Evolutionary conservation across 1,139 yeast species (phyloP).

Genomic region (Pichia norvegensis): DNA sequence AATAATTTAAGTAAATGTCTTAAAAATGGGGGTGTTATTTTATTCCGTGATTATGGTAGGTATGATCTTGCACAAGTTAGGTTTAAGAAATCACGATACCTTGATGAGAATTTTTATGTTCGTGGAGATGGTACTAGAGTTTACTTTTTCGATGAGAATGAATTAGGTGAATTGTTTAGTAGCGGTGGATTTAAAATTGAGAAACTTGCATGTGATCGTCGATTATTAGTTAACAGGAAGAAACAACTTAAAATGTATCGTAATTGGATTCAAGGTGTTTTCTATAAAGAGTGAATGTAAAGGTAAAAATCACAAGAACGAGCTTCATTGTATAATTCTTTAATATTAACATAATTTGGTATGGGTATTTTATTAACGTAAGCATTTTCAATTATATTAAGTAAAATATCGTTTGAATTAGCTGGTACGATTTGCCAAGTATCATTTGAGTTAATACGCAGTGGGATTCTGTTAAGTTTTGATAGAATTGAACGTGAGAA

Average conservation of each 20-base stretch:
- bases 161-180: constrained; percentile 62
- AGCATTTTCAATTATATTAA: neutral
- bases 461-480: constrained; percentile 31
- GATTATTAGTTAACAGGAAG: constrained; percentile 86
- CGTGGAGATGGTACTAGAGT: constrained; percentile 98
- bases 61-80: constrained; percentile 94
- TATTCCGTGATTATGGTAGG: constrained; percentile 92
- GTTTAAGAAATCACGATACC: constrained; percentile 77
- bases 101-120: constrained; percentile 89
- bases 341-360: constrained; percentile 39
- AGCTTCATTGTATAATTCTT: constrained; percentile 47
- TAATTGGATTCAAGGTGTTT: constrained; percentile 93
- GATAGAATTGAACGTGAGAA: constrained; percentile 8
- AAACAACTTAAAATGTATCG: constrained; percentile 91
- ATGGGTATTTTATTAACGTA: constrained; percentile 54
- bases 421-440: neutral
- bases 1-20: constrained; percentile 59
- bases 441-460: constrained; percentile 3
- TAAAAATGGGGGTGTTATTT: constrained; percentile 87
- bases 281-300: constrained; percentile 47
- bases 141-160: constrained; percentile 93
- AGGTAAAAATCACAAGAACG: constrained; percentile 70
- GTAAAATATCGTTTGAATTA: neutral
- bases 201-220: constrained; percentile 81
- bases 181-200: constrained; percentile 48